These are phyloP conservation scores for Suillus americanus DNA, from an alignment of 768 basidiomycete genomes.

Conservation along the genomic window DNA sequence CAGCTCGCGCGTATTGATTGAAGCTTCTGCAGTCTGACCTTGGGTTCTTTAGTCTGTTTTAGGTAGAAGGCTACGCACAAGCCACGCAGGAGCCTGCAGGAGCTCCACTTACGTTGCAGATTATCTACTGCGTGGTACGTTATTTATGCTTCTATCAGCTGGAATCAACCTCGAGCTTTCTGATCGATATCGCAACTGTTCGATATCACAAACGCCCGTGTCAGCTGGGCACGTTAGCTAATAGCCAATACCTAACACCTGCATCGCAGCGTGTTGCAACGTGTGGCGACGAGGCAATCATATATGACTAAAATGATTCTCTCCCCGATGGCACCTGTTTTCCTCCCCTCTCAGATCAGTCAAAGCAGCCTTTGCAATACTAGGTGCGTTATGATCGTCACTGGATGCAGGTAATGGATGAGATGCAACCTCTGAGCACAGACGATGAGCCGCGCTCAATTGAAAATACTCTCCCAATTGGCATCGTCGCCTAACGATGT, in stretches of 20 bases:
- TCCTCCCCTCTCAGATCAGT: neutral
- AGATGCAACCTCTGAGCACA: neutral
- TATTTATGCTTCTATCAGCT: neutral
- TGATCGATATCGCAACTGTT: neutral
- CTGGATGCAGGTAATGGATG: neutral
- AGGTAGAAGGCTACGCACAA: neutral
- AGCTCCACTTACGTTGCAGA: constrained; percentile 3
- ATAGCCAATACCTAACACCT: neutral
- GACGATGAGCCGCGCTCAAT: constrained; percentile 26
- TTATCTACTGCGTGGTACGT: neutral
- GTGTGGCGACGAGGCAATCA: neutral
- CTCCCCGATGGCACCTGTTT: neutral
- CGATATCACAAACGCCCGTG: neutral
- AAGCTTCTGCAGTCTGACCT: neutral
- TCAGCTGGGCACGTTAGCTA: neutral
- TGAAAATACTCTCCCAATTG: constrained; percentile 30
- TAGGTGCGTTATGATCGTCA: neutral
- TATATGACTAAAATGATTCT: neutral
- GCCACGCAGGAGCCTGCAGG: neutral
- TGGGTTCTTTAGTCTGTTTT: neutral
- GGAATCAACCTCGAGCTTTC: neutral
- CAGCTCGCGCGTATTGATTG: neutral
- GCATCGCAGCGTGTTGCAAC: neutral
- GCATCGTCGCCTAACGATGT: constrained; percentile 33
- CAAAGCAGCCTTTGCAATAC: neutral